Base-by-base conservation (phyloP, 2,329 filamentous ascomycete species). In the Aspergillus terreus region DNA sequence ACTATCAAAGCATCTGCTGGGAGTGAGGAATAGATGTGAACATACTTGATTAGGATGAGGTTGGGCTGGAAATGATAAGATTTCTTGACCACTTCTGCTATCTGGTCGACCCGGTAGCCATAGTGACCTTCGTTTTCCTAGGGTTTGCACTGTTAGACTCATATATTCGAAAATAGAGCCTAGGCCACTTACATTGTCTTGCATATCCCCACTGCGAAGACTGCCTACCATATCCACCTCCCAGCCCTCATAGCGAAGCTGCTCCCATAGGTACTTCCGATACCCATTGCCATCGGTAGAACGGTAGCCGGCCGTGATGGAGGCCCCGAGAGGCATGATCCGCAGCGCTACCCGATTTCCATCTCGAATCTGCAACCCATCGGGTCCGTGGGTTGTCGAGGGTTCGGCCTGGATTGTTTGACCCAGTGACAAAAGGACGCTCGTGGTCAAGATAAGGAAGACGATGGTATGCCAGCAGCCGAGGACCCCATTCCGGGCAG, bases 1-100 rank as follows among this genome's bases (percentile, higher is more conserved):
- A 59, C 7, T 17, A 27, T 30, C 11, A 44, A 35, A 10, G 12
- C 4, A 9, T 9, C 4, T 14, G 11, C 25, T 6, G 19, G n/a
- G 14, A 4, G n/a, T 32, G 10, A 0, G 25, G 10, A 27, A 10
- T 6, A 19, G 19, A 10, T 25, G 23, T 25, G 15, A 44, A 50
- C 53, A 30, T 30, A 65, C 63, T 65, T 66, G 44, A 66, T 52
- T 3, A 66, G 54, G 25, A 66, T 63, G 14, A 66, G 38, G 51
- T 64, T 65, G 1, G 63, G 63, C 25, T 59, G 48, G 17, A 58
- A 30, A 4, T 55, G 43, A 23, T 60, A 55, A 0, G 48, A 52
- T 21, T 51, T 46, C 4, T 57, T 49, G 11, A 27, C 56, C 19
- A 55, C 46, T 12, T 45, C 17, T 1, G 54, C 38, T 1, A 65